phyloP scores from a whole-genome alignment of 2,329 filamentous ascomycete species.

The Beauveria varroae region DNA sequence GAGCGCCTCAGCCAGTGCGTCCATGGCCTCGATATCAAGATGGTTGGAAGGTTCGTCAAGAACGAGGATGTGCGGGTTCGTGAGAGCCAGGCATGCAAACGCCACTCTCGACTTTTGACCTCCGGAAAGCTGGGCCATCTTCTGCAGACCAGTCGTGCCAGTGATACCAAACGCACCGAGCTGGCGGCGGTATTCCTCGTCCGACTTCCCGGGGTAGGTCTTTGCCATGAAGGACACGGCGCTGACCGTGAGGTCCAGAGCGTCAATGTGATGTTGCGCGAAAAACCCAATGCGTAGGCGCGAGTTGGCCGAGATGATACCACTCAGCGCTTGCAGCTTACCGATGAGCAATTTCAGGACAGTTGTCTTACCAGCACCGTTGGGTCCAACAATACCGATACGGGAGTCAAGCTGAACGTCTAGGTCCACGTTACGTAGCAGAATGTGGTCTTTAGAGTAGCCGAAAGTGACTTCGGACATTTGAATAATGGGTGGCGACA shows the following conservation, averaged over 20 bases:
- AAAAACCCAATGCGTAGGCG: conserved; percentile 92
- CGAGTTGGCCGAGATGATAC: conserved; percentile 81
- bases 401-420: conserved; percentile 97
- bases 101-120: conserved; percentile 98
- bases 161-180: conserved; percentile 86
- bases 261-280: conserved; percentile 96
- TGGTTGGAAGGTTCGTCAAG: conserved; percentile 99
- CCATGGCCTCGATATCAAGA: conserved; percentile 98
- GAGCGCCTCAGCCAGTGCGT: conserved; percentile 79
- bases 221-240: conserved; percentile 96
- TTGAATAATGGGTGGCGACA: conserved; percentile 95
- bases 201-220: conserved; percentile 79
- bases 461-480: conserved; percentile 92
- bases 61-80: conserved; percentile 93
- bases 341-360: conserved; percentile 96
- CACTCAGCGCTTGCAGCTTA: conserved; percentile 66
- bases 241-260: conserved; percentile 78
- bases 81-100: conserved; percentile 90
- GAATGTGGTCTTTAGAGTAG: conserved; percentile 69
- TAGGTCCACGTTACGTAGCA: conserved; percentile 82
- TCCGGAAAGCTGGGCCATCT: conserved; percentile 89
- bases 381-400: conserved; percentile 98
- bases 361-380: conserved; percentile 97
- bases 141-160: conserved; percentile 91
- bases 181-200: conserved; percentile 95